phyloP scores from a whole-genome alignment of 345 rosid genomes.

The Euphorbia lathyris region DNA sequence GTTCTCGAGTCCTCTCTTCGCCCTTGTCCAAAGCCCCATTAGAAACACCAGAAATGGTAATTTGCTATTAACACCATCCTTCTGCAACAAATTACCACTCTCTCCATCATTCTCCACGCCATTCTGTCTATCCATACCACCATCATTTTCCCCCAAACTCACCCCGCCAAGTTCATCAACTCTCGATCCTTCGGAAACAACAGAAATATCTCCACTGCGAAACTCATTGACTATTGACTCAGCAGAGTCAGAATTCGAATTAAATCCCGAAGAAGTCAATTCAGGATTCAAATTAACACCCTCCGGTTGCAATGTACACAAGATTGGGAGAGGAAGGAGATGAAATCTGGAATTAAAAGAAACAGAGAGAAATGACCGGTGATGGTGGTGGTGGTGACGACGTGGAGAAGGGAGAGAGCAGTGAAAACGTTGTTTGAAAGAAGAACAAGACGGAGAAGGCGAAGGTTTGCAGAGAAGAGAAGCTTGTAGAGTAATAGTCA shows the following conservation, averaged over 20 bases:
- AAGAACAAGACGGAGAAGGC: slow-evolving; percentile 25
- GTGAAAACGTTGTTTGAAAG: slow-evolving; percentile 3
- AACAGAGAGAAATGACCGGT: slow-evolving; percentile 23
- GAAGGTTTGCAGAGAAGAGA: slow-evolving; percentile 50
- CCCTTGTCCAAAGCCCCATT: slow-evolving; percentile 59
- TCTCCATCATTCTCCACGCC: slow-evolving; percentile 6
- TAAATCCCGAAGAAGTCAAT: too few species aligned
- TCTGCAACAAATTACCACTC: slow-evolving; percentile 22
- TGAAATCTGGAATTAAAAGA: slow-evolving; percentile 6
- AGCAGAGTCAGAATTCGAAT: slow-evolving; percentile 26
- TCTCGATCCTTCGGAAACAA: slow-evolving; percentile 5
- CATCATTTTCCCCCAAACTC: slow-evolving; percentile 22
- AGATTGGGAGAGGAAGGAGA: slow-evolving; percentile 17
- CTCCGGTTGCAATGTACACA: slow-evolving; percentile 58
- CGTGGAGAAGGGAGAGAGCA: not conserved
- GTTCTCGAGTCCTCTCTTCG: slow-evolving; percentile 46
- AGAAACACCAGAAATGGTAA: slow-evolving; percentile 48
- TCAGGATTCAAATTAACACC: slow-evolving; percentile 36
- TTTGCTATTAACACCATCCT: slow-evolving; percentile 33
- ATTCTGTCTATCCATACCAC: slow-evolving; percentile 14
- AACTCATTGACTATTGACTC: slow-evolving; percentile 10
- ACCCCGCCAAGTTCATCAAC: slow-evolving; percentile 15
- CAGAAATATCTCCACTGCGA: slow-evolving; percentile 5
- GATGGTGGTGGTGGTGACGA: slow-evolving; percentile 6
- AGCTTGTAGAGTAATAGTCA: slow-evolving; percentile 69